Evolutionary conservation across 2,329 filamentous ascomycete species (phyloP), one percentile per base, ranked within the genome.

Genomic region (Claviceps maximensis): DNA sequence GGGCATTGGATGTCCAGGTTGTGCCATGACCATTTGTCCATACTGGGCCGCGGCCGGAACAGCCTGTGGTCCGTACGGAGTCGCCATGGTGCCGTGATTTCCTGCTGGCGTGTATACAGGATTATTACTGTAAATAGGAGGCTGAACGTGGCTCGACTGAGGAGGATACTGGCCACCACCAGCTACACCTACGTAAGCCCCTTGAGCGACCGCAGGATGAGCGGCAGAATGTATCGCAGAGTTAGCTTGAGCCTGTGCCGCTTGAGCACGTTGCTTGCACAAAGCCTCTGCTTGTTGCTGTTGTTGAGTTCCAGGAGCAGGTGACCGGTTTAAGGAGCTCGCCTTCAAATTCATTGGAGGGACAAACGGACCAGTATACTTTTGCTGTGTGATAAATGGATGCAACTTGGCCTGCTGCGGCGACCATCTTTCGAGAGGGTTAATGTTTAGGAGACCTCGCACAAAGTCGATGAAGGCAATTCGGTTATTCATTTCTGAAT

Each of bases 381-480:
- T 98, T 65, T 94, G 87, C 66, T 98, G 93, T 0, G 93, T 98
- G 65, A 98, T 98, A 69, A 98, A 98, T 0, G 93, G 93, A 65
- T 98, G 93, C 55, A 96, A 74, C 66, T 96, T 96, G 36, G 93
- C 93, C 71, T 98, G 93, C 64, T 96, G 91, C 7, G 93, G 93
- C 4, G 93, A 95, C 93, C 93, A 98, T 67, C 93, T 77, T 69
- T 98, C 93, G 36, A 98, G 77, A 3, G 93, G 93, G 65, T 96
- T 98, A 65, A 96, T 94, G 55, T 87, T 95, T 54, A 98, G 74
- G 41, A 98, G 71, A 15, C 93, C 93, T 59, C 93, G 83, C 25
- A 97, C 93, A 62, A 98, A 98, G 68, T 98, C 93, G 65, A 97
- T 98, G 63, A 98, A 98, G 4, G 93, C 90, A 56, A 94, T 82